These are phyloP conservation scores for Claviceps africana DNA, from an alignment of 2,329 filamentous ascomycete species.

Conservation along the genomic window DNA sequence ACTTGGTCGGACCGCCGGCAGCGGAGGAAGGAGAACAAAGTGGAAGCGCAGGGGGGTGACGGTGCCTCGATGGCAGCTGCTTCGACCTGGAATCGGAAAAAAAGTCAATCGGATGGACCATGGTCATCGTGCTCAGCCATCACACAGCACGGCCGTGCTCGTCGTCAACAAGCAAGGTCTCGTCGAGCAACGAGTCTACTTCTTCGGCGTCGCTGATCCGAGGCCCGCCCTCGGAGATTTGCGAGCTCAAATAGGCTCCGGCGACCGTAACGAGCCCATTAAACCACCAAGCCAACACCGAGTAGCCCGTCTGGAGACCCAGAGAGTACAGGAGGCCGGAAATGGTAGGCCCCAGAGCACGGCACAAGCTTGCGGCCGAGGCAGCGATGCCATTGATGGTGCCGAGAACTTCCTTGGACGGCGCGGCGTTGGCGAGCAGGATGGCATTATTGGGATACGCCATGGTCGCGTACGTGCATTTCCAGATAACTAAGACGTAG, in stretches of 20 bases:
- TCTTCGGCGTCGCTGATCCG: conserved; percentile 27
- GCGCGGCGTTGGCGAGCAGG: conserved; percentile 75
- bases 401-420: conserved; percentile 70
- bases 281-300: conserved; percentile 87
- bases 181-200: conserved; percentile 23
- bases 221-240: conserved; percentile 52
- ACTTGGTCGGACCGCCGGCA: background rate
- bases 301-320: conserved; percentile 68
- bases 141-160: conserved; percentile 19
- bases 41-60: too few relatives aligned
- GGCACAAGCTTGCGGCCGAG: conserved; percentile 76
- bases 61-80: too few relatives aligned
- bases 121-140: conserved; percentile 3
- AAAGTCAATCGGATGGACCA: background rate
- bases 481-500: conserved; percentile 69
- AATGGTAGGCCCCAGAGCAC: conserved; percentile 77
- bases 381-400: conserved; percentile 88
- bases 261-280: conserved; percentile 61
- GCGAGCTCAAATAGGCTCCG: conserved; percentile 62
- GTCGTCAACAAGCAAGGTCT: conserved; percentile 15
- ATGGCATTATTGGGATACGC: conserved; percentile 85
- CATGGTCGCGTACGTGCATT: conserved; percentile 83
- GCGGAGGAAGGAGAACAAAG: background rate
- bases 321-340: conserved; percentile 74
- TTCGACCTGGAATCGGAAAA: too few relatives aligned